A percentile compares a stretch with the other conserved stretches of the same genome.
Evolutionary conservation across 257 asterid genomes (phyloP).

Genomic region (Capsicum rhomboideum): DNA sequence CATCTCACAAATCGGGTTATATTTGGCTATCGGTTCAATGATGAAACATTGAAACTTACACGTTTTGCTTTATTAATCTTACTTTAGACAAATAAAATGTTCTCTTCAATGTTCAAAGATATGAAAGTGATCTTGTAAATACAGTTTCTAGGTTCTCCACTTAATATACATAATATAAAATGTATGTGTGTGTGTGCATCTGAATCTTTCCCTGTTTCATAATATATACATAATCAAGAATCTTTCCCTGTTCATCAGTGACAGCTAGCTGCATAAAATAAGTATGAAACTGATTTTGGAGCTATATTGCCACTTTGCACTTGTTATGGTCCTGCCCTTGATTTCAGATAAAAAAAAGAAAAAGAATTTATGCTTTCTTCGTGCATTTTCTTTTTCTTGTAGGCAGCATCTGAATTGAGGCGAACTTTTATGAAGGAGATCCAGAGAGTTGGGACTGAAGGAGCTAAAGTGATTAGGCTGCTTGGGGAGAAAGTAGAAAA

Average conservation of each 20-base stretch:
- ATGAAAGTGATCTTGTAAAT: neutral
- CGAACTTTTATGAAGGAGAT: slow-evolving; percentile 58
- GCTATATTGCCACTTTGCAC: neutral
- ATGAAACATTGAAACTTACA: neutral
- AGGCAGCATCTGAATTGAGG: slow-evolving; percentile 78
- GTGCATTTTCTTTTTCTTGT: slow-evolving; percentile 2
- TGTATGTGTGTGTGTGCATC: neutral
- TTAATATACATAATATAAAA: neutral
- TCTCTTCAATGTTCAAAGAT: neutral
- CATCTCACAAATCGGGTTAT: neutral
- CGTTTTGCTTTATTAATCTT: neutral
- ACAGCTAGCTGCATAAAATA: neutral
- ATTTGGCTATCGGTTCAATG: neutral
- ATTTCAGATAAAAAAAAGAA: neutral
- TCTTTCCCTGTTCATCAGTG: neutral
- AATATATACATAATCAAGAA: neutral
- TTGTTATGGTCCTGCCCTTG: neutral
- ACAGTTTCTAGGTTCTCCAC: neutral
- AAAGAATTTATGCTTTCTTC: neutral
- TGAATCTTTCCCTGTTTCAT: neutral
- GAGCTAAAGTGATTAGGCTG: slow-evolving; percentile 61
- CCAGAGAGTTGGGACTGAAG: slow-evolving; percentile 73
- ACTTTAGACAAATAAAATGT: neutral
- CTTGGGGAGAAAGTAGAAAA: slow-evolving; percentile 85
- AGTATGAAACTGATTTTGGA: neutral